Conservation (phyloP, 2,329 filamentous ascomycete species). For the Domatiomyces catenatus region DNA sequence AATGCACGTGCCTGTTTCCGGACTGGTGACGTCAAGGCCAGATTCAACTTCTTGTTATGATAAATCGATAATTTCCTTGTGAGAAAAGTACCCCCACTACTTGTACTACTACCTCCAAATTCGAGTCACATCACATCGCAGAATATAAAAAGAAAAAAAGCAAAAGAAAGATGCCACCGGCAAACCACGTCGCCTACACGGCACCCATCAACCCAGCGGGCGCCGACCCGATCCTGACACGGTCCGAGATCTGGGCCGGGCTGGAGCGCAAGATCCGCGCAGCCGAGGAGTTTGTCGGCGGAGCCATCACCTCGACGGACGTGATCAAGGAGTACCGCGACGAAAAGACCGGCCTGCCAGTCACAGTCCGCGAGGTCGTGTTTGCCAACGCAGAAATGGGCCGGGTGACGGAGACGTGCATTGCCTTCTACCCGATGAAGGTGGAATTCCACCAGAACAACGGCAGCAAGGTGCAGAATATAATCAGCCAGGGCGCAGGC, state of each 20-base stretch:
- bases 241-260: slow-evolving; percentile 24
- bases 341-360: slow-evolving; percentile 1
- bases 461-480: slow-evolving; percentile 19
- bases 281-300: slow-evolving; percentile 19
- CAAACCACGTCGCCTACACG: slow-evolving; percentile 26
- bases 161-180: background rate
- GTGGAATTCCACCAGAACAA: slow-evolving; percentile 19
- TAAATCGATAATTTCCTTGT: too few relatives aligned
- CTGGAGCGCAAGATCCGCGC: slow-evolving; percentile 19
- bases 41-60: too few relatives aligned
- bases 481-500: slow-evolving; percentile 21
- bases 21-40: too few relatives aligned
- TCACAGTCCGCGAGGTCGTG: slow-evolving; percentile 18
- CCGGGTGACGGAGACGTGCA: slow-evolving; percentile 16
- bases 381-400: slow-evolving; percentile 15
- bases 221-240: slow-evolving; percentile 18
- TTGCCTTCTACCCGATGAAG: slow-evolving; percentile 16
- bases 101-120: too few relatives aligned
- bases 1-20: too few relatives aligned
- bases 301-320: slow-evolving; percentile 15
- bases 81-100: too few relatives aligned
- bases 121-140: too few relatives aligned
- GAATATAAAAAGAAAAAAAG: too few relatives aligned
- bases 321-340: slow-evolving; percentile 13
- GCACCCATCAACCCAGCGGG: slow-evolving; percentile 24